Evolutionary conservation across 2,329 filamentous ascomycete genomes (phyloP).

Genomic region (Cordyceps javanica): DNA sequence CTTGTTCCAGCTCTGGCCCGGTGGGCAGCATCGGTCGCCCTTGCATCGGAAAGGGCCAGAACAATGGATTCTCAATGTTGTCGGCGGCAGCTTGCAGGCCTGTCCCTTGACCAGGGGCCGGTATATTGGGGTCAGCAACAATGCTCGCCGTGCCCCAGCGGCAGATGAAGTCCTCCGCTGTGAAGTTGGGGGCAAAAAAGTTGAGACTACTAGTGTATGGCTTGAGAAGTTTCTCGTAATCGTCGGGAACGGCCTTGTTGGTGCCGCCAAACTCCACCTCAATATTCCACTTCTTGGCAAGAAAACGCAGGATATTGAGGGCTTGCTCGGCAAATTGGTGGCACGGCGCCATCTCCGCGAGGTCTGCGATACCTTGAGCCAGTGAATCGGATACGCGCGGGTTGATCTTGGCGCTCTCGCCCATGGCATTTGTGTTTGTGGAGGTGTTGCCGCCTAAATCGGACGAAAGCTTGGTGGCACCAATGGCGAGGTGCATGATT

Average conservation of each 20-base stretch:
- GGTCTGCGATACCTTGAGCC: conserved; percentile 48
- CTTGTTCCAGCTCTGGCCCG: conserved; percentile 41
- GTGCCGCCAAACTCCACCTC: conserved; percentile 37
- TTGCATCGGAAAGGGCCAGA: conserved; percentile 58
- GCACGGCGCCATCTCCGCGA: conserved; percentile 55
- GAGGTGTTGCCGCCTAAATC: conserved; percentile 16
- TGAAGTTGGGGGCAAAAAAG: conserved; percentile 49
- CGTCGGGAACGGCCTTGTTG: conserved; percentile 25
- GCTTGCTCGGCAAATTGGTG: conserved; percentile 57
- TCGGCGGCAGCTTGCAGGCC: conserved; percentile 26
- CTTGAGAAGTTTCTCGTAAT: conserved; percentile 37
- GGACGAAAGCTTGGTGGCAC: conserved; percentile 28
- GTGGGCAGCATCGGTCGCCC: conserved; percentile 47
- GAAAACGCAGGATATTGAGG: conserved; percentile 51
- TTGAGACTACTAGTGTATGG: conserved; percentile 49
- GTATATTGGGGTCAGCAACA: conserved; percentile 5
- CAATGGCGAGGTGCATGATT: conserved; percentile 55
- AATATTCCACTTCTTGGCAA: conserved; percentile 54
- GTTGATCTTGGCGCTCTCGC: conserved; percentile 30
- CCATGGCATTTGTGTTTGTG: conserved; percentile 20
- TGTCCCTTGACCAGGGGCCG: not conserved
- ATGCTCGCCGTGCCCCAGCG: conserved; percentile 32
- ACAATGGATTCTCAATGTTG: conserved; percentile 46
- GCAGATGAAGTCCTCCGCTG: conserved; percentile 41
- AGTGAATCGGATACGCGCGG: conserved; percentile 40